Base-by-base conservation (phyloP, 139 green algal genomes). In the Chlorella sorokiniana region DNA sequence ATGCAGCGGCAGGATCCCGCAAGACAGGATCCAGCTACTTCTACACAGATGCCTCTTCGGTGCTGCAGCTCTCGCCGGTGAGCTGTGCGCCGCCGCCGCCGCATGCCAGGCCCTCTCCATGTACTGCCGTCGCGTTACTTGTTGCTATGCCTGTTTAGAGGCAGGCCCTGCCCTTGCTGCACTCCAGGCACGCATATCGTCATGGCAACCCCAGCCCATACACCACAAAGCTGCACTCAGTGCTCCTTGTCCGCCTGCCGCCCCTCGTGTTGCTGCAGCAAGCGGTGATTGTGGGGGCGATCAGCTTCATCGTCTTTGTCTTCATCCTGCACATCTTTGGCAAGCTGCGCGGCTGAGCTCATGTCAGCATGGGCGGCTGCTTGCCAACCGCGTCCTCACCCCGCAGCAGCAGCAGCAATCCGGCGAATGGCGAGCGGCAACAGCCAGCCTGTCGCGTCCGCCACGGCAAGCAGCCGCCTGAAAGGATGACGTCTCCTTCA, bases 311-410 rank as follows among this genome's bases (percentile, higher is more conserved):
- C n/a, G 40, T 86, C 8, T 80, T 83, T 42, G 84, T 88, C 29
- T 85, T 88, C 41, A 79, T 88, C 18, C 71, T 87, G 27, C 84
- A 88, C 54, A 88, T 88, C 31, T 71, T 88, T 40, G 84, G 84
- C 73, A 88, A 88, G 90, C 86, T 95, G 75, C 29, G 91, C 38
- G 8, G 31, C 40, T 81, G 56, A 81, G 7, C 14, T 22, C 6
- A 33, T 33, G 56, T 22, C n/a, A n/a, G n/a, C n/a, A n/a, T n/a
- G n/a, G n/a, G n/a, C n/a, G n/a, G n/a, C n/a, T n/a, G n/a, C n/a
- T n/a, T n/a, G n/a, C n/a, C n/a, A n/a, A n/a, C n/a, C n/a, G n/a
- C n/a, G n/a, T n/a, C n/a, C n/a, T n/a, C n/a, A n/a, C n/a, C n/a
- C n/a, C n/a, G n/a, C n/a, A n/a, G n/a, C n/a, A n/a, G n/a, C n/a